Base-by-base conservation (phyloP, 2,329 filamentous ascomycete genomes). In the Colletotrichum salicis region DNA sequence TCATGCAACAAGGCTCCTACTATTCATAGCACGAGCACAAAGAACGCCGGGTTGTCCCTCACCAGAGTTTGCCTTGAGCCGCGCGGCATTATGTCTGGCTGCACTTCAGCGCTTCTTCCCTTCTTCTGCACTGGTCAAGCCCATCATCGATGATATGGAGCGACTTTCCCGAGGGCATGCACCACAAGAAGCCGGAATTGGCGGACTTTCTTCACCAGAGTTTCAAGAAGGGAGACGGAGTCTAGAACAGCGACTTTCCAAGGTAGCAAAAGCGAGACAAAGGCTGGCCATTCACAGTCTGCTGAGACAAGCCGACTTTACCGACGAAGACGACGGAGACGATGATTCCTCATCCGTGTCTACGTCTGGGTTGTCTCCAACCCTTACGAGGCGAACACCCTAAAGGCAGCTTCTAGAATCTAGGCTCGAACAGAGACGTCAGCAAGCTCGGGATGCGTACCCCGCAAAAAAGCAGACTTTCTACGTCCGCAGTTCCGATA, bases 1-100 rank as follows among this genome's bases (percentile, higher is more conserved):
- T 33, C 83, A 85, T 45, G 79, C 80, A 4, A 80, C 82, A 0
- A 79, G 82, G 1, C 75, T 85, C 1, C 76, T 84, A 1, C 74
- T 78, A 12, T 78, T 77, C 67, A 75, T 76, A 19, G 76, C 77
- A 3, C 74, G 76, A 4, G 75, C 75, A 68, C 71, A 2, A 70
- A 41, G 4, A 61, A 58, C 1, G 37, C 22, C 52, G 19, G 69
- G 73, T 24, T 67, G 70, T 2, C 75, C 75, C 1, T 74, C 70
- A 1, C 67, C 72, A 2, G 78, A 79, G 55, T 76, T 77, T 58
- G 77, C 76, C 5, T 65, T 70, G 29, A 77, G 75, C 63, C 74
- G 77, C 48, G 78, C 76, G 7, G 76, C 78, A 45, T 57, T 79
- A 13, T 78, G 77, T 37, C 68, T 79, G 12, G 73, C 74, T 1